Evolutionary conservation across 2,329 filamentous ascomycete species (phyloP).

Genomic region (Clarireedia paspali): DNA sequence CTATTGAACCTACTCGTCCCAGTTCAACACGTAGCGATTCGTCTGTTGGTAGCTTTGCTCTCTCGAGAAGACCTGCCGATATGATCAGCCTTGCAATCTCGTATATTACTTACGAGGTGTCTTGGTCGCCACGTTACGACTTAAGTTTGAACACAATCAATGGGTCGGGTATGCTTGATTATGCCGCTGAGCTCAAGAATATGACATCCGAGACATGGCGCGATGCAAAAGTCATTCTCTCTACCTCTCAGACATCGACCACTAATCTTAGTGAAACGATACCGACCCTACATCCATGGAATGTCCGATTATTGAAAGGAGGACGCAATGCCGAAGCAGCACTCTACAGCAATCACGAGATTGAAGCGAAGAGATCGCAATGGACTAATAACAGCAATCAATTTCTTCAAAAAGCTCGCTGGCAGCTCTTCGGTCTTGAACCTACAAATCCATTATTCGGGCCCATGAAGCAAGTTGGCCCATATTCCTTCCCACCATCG

Average conservation of each 20-base stretch:
- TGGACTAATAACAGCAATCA: constrained; percentile 17
- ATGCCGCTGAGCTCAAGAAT: constrained; percentile 47
- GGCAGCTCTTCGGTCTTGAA: constrained; percentile 1
- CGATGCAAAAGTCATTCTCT: constrained; percentile 36
- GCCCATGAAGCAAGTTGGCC: not conserved
- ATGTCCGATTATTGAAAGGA: constrained; percentile 33
- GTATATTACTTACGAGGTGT: constrained; percentile 31
- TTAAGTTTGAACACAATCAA: constrained; percentile 34
- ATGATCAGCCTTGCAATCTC: constrained; percentile 26
- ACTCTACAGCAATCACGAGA: constrained; percentile 19
- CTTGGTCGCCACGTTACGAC: constrained; percentile 42
- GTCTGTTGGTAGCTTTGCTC: constrained; percentile 17
- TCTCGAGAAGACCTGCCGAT: constrained; percentile 17
- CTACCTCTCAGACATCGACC: constrained; percentile 43
- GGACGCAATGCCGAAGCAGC: constrained; percentile 13
- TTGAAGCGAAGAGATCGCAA: constrained; percentile 32
- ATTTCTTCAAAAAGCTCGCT: constrained; percentile 25
- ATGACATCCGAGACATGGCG: constrained; percentile 41
- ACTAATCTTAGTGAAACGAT: constrained; percentile 40
- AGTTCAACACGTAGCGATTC: constrained; percentile 33
- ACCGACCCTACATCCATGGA: constrained; percentile 39
- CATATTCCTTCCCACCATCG: not conserved
- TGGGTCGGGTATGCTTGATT: constrained; percentile 32
- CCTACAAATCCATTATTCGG: not conserved
- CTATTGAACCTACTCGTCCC: constrained; percentile 38